A percentile compares a stretch with the other conserved stretches of the same genome.
Conservation (phyloP, 1,284 basidiomycete species). For the Trichosporon sp. region DNA sequence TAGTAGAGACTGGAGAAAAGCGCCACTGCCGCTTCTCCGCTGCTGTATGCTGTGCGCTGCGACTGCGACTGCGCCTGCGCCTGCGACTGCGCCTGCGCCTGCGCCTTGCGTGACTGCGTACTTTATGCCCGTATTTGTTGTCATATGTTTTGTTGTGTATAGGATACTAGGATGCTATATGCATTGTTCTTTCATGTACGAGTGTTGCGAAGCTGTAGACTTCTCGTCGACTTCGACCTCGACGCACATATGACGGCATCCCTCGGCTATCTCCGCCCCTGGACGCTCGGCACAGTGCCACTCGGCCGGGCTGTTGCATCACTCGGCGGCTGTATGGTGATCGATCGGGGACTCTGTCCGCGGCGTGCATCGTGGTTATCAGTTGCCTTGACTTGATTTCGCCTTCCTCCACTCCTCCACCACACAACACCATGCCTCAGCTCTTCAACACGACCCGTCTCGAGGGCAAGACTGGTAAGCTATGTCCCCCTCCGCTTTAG, state of each 20-base stretch:
- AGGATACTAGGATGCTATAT: background rate
- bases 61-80: no score
- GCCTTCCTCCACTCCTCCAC: background rate
- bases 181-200: background rate
- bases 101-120: no score
- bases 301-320: background rate
- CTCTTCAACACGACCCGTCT: conserved; percentile 23
- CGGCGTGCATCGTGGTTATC: background rate
- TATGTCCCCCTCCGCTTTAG: background rate
- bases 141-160: background rate
- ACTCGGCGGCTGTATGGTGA: background rate
- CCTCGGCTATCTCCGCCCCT: conserved; percentile 1
- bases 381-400: background rate
- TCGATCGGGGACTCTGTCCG: background rate
- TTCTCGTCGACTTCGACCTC: no score
- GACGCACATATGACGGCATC: background rate
- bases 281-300: background rate
- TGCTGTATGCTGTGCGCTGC: no score
- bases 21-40: background rate
- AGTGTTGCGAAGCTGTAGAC: no score
- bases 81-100: no score
- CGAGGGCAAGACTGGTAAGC: conserved; percentile 21
- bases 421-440: conserved; percentile 9
- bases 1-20: background rate
- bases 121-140: background rate